phyloP scores from a whole-genome alignment of 768 basidiomycete species.

The Kwoniella sp. region DNA sequence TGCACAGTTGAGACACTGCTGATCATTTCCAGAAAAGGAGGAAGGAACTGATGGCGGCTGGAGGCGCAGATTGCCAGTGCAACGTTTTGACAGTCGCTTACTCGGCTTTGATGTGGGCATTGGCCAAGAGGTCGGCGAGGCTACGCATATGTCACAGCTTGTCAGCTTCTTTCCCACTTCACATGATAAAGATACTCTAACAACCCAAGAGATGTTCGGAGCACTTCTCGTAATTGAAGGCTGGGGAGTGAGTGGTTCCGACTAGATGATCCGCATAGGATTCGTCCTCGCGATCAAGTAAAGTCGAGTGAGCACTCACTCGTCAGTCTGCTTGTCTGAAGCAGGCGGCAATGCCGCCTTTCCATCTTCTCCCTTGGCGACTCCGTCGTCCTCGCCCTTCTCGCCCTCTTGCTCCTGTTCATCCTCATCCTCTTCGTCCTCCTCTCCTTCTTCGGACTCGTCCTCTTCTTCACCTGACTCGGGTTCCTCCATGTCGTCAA shows the following conservation, averaged over 20 bases:
- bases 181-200: too few species aligned
- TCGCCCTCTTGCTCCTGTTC: slow-evolving; percentile 41
- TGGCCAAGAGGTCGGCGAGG: slow-evolving; percentile 49
- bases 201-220: not conserved
- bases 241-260: too few species aligned
- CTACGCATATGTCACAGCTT: slow-evolving; percentile 16
- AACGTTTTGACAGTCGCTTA: too few species aligned
- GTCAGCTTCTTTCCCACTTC: slow-evolving; percentile 7
- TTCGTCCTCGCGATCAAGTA: too few species aligned
- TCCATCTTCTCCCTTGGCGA: slow-evolving; percentile 29
- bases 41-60: too few species aligned
- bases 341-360: slow-evolving; percentile 34
- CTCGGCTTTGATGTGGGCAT: slow-evolving; percentile 33
- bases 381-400: slow-evolving; percentile 32
- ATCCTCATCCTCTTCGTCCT: slow-evolving; percentile 60
- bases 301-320: slow-evolving; percentile 30
- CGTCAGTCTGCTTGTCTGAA: slow-evolving; percentile 44
- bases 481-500: slow-evolving; percentile 71
- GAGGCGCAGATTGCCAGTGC: too few species aligned
- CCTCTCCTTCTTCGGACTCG: slow-evolving; percentile 55
- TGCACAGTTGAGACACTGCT: too few species aligned
- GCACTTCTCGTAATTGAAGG: not conserved
- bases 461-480: slow-evolving; percentile 61
- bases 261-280: too few species aligned
- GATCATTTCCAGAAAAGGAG: too few species aligned